Base-by-base conservation (phyloP, 2,329 filamentous ascomycete species). In the Apiospora hydei region DNA sequence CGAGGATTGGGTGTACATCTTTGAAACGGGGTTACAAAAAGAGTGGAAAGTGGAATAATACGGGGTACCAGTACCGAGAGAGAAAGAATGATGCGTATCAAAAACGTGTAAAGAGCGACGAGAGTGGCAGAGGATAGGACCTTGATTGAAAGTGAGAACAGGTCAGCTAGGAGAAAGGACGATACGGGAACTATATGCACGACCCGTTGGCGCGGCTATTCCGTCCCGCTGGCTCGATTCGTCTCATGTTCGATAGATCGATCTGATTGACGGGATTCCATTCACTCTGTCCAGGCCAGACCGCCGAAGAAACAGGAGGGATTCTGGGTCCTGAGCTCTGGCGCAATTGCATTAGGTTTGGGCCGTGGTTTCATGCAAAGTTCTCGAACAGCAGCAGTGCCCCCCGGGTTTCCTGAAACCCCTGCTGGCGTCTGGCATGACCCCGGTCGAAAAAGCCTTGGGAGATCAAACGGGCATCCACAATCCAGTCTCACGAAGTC, bases 301-400 rank as follows among this genome's bases (percentile, higher is more conserved):
- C 26, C 30, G 30, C 18, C n/a, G 26, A 51, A 61, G 18, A 34
- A 38, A 38, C 51, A 49, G 26, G 3, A 13, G 10, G 49, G 51
- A 16, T 1, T 34, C 34, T 21, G 34, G 57, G n/a, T 41, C 34
- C 34, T 41, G 34, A 6, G 7, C 34, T 34, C 34, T 34, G 34
- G 34, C 34, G 34, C 57, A 41, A 24, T n/a, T 41, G 57, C 57
- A 64, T 64, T 64, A 64, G 57, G 57, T 64, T 64, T 64, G 57
- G 57, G 34, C 57, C 57, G 57, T 41, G 57, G 57, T 64, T 64
- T 64, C 57, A 64, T 10, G 8, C 57, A 64, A 11, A 41, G 49
- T 41, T 64, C 57, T 64, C 57, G 57, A 64, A 64, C 57, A 64
- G 18, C 34, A 64, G 57, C 2, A 30, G 57, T 8, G 34, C 34